phyloP scores from a whole-genome alignment of 768 basidiomycete genomes.

The Podaxis sp. region DNA sequence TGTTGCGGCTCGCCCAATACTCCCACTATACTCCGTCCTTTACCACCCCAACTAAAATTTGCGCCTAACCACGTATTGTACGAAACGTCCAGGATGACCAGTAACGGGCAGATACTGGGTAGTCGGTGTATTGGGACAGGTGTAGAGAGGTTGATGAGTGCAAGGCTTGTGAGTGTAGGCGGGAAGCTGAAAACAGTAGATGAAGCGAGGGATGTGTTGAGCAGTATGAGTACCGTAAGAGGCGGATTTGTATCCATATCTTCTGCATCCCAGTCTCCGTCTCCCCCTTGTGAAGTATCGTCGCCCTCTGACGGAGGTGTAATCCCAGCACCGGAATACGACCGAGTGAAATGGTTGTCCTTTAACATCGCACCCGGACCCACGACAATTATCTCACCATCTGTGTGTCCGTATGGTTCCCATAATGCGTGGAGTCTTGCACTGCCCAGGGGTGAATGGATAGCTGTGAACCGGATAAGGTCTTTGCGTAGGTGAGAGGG shows the following conservation, averaged over 20 bases:
- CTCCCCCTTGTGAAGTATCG: neutral
- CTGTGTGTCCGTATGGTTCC: conserved; percentile 45
- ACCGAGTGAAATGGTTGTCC: conserved; percentile 36
- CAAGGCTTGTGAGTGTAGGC: conserved; percentile 59
- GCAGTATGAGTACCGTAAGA: conserved; percentile 45
- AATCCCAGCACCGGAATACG: conserved; percentile 4
- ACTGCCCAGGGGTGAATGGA: conserved; percentile 50
- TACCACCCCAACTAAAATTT: neutral
- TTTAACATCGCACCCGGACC: conserved; percentile 46
- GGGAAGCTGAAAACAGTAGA: conserved; percentile 50
- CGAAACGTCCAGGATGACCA: conserved; percentile 63
- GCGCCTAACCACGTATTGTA: conserved; percentile 47
- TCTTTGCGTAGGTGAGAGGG: conserved; percentile 56
- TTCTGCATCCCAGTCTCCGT: conserved; percentile 42
- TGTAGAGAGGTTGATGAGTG: conserved; percentile 46
- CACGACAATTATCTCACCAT: conserved; percentile 63
- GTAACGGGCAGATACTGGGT: conserved; percentile 54
- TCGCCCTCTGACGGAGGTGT: neutral
- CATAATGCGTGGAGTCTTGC: conserved; percentile 48
- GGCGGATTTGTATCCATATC: conserved; percentile 26
- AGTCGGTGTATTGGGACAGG: conserved; percentile 53
- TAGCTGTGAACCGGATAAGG: conserved; percentile 53
- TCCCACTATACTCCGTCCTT: neutral
- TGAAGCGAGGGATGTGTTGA: conserved; percentile 42
- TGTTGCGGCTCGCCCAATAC: conserved; percentile 3